phyloP scores from a whole-genome alignment of 805 yeast species.

The Cyberlindnera subsufficiens region DNA sequence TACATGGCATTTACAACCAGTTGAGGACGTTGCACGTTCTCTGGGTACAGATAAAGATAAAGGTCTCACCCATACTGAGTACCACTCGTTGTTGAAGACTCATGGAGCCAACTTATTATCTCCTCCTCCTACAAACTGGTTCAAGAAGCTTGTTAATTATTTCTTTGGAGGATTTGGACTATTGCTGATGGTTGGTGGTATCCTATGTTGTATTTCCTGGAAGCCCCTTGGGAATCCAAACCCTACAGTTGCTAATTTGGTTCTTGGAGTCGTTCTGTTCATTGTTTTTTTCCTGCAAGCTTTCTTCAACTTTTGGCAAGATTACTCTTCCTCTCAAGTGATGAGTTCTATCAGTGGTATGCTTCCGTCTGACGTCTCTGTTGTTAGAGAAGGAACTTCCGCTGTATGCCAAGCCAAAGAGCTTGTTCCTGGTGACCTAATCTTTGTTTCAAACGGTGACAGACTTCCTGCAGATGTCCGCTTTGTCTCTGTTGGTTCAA shows the following conservation, averaged over 20 bases:
- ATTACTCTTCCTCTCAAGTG: constrained; percentile 39
- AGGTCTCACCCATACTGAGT: constrained; percentile 23
- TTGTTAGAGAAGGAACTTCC: constrained; percentile 30
- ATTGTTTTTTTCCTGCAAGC: constrained; percentile 38
- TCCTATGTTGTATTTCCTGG: constrained; percentile 38
- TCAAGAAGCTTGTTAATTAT: constrained; percentile 31
- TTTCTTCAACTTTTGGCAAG: constrained; percentile 39
- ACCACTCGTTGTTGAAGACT: constrained; percentile 5
- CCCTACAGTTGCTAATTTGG: constrained; percentile 37
- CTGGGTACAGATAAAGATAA: constrained; percentile 17
- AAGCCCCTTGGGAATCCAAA: constrained; percentile 41
- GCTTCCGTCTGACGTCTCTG: constrained; percentile 34
- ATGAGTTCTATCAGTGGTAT: constrained; percentile 41
- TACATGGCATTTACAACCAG: constrained; percentile 27
- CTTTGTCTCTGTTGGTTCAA: constrained; percentile 28
- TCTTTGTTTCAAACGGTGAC: constrained; percentile 31
- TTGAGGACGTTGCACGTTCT: constrained; percentile 20
- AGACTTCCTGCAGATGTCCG: constrained; percentile 45
- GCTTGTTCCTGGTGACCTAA: constrained; percentile 41
- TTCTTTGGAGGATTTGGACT: constrained; percentile 46
- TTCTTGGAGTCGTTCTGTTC: constrained; percentile 35
- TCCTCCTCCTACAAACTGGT: constrained; percentile 30
- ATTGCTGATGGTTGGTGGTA: constrained; percentile 35
- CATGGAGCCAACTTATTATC: constrained; percentile 33
- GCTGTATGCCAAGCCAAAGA: constrained; percentile 27